A percentile compares a stretch with the other conserved stretches of the same genome.
Evolutionary conservation across 352 stramenopile species (phyloP).

Genomic region (Globisporangium viniferum): DNA sequence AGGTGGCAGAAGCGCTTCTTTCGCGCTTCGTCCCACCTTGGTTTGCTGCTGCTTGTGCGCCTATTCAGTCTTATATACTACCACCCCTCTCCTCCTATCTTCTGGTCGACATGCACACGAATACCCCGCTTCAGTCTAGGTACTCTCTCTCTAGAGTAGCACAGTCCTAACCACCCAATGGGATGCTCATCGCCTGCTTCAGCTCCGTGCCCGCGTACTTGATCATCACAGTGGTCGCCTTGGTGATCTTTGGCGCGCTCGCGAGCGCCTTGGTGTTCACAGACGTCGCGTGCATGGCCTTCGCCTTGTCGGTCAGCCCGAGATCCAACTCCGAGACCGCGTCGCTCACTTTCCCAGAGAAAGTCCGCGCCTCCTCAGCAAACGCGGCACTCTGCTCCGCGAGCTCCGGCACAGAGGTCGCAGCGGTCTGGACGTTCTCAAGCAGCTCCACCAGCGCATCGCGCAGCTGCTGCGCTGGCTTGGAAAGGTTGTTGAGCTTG

Average conservation of each 20-base stretch:
- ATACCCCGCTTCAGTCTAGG: background rate
- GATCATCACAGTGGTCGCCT: conserved; percentile 47
- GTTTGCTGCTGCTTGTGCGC: background rate
- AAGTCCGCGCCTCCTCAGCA: conserved; percentile 35
- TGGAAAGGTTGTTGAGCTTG: conserved; percentile 42
- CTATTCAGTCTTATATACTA: background rate
- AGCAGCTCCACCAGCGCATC: conserved; percentile 47
- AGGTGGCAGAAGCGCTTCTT: background rate
- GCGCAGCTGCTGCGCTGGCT: conserved; percentile 36
- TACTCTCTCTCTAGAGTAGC: too few species aligned
- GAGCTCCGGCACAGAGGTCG: conserved; percentile 43
- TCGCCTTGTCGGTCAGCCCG: conserved; percentile 35
- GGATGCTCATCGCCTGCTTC: conserved; percentile 35
- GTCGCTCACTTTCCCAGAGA: conserved; percentile 40
- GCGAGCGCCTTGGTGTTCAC: conserved; percentile 43
- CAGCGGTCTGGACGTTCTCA: conserved; percentile 50
- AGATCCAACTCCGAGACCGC: conserved; percentile 36
- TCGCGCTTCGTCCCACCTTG: background rate
- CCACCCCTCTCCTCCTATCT: background rate
- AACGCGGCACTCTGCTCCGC: conserved; percentile 35
- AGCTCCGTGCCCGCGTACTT: conserved; percentile 45
- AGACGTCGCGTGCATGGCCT: conserved; percentile 22
- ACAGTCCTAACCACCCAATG: conserved; percentile 25
- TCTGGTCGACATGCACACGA: background rate
- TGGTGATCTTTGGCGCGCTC: conserved; percentile 46